These are phyloP conservation scores for Nothomitra cinnamomea DNA, from an alignment of 2,329 filamentous ascomycete genomes.

Conservation along the genomic window DNA sequence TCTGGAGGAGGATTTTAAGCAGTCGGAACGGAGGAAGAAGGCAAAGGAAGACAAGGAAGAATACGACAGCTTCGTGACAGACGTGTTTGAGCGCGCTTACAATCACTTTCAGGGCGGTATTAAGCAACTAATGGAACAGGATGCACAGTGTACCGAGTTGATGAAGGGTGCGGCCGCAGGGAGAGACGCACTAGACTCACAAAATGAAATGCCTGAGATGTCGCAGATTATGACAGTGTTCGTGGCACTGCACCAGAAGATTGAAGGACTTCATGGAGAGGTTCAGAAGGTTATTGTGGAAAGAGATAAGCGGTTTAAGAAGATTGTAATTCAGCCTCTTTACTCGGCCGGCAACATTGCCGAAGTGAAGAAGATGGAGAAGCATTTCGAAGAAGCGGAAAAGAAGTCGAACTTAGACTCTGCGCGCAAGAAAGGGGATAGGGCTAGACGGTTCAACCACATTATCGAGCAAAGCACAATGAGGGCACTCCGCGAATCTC, in stretches of 20 bases:
- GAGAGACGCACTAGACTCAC: conserved; percentile 7
- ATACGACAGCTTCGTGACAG: conserved; percentile 15
- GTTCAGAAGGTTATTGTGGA: conserved; percentile 14
- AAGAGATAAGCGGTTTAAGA: conserved; percentile 14
- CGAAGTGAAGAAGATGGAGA: conserved; percentile 16
- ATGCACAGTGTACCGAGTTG: conserved; percentile 9
- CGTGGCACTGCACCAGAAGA: conserved; percentile 11
- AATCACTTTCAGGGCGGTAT: conserved; percentile 16
- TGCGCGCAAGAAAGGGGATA: conserved; percentile 8
- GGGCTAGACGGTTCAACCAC: conserved; percentile 9
- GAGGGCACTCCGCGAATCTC: conserved; percentile 6
- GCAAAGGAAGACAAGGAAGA: conserved; percentile 16
- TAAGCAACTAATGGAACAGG: conserved; percentile 15
- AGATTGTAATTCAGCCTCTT: conserved; percentile 14
- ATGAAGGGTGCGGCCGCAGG: conserved; percentile 8
- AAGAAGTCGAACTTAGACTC: conserved; percentile 13
- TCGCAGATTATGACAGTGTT: conserved; percentile 12
- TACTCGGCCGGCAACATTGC: conserved; percentile 14
- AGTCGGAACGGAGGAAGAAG: conserved; percentile 12
- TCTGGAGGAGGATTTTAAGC: conserved; percentile 16
- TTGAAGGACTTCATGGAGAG: conserved; percentile 15
- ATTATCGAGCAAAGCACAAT: conserved; percentile 11
- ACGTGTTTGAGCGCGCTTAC: conserved; percentile 15
- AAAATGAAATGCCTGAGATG: conserved; percentile 11
- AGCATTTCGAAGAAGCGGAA: conserved; percentile 16